These are phyloP conservation scores for Pseudohyphozyma bogoriensis DNA, from an alignment of 768 basidiomycete species.

Conservation along the genomic window DNA sequence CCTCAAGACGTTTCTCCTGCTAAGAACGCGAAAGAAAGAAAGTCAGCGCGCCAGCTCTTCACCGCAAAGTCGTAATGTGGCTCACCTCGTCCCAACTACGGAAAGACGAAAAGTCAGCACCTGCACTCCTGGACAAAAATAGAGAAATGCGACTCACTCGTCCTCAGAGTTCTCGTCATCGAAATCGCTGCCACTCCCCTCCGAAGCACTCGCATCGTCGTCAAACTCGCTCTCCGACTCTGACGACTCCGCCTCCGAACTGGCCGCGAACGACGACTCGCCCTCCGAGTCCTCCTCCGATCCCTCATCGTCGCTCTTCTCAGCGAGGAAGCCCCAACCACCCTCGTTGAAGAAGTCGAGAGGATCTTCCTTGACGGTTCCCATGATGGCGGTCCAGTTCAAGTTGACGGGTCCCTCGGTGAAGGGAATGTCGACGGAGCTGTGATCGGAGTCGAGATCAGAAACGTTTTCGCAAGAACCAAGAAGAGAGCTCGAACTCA, in stretches of 20 bases:
- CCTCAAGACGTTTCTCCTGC: too few species aligned
- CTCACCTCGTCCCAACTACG: too few species aligned
- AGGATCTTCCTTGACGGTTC: constrained; percentile 91
- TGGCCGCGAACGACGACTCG: constrained; percentile 45
- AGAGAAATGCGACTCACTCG: too few species aligned
- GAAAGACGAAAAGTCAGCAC: too few species aligned
- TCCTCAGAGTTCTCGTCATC: constrained; percentile 36
- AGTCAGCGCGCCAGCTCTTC: too few species aligned
- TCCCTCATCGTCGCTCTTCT: constrained; percentile 13
- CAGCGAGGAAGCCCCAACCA: constrained; percentile 88
- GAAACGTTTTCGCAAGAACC: neutral
- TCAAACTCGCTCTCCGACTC: constrained; percentile 52
- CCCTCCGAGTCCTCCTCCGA: constrained; percentile 43
- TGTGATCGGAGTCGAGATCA: constrained; percentile 34
- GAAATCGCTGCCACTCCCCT: constrained; percentile 18
- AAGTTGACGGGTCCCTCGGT: constrained; percentile 93
- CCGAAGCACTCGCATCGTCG: constrained; percentile 37
- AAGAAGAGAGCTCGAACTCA: constrained; percentile 42
- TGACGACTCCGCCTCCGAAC: constrained; percentile 52
- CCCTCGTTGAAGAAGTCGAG: constrained; percentile 90
- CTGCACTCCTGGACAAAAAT: too few species aligned
- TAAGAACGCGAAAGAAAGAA: too few species aligned
- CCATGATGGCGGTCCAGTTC: constrained; percentile 98
- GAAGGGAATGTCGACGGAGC: constrained; percentile 92
- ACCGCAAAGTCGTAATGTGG: too few species aligned